Base-by-base conservation (phyloP, 768 basidiomycete species). In the Leccinellum luteum region DNA sequence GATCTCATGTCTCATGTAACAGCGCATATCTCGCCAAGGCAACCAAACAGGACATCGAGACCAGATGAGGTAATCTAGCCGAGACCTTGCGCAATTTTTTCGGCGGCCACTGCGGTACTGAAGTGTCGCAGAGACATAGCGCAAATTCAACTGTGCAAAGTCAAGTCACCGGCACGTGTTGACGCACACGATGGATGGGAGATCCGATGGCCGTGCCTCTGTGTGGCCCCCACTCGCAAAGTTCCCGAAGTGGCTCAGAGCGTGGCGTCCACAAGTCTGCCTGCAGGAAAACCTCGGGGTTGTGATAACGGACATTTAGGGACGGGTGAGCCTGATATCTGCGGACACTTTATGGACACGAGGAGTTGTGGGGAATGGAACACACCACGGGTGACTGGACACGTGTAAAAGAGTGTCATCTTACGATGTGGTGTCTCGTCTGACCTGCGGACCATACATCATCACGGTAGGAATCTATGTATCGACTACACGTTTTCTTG, bases 241-340 rank as follows among this genome's bases (percentile, higher is more conserved):
- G 50, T 56, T 52, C 54, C 48, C 48, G 48, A 55, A 48, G 55
- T 54, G 34, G 34, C 28, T 54, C 52, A 34, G 56, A 38, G 51
- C 60, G 58, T 69, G 66, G 54, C 48, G n/a, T 54, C 61, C 61
- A 60, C 58, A 59, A 66, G 67, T 58, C 52, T 66, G 64, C 66
- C 59, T 67, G 66, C 67, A 66, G 67, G 66, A 57, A 23, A 56
- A 50, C 27, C 53, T 48, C 14, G 53, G 51, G 48, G 58, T 57
- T 51, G 55, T 57, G 52, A 38, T 48, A 34, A 59, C 31, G 44
- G 57, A 41, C 54, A 27, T n/a, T 54, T 57, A 63, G 64, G 63
- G 60, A 65, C 56, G 35, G 44, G 58, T 38, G 54, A 48, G 51
- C 28, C 7, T 30, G 23, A 25, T 0, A 45, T 43, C 13, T 32